These are phyloP conservation scores for Mycena rebaudengoi DNA, from an alignment of 768 basidiomycete genomes.

Conservation along the genomic window DNA sequence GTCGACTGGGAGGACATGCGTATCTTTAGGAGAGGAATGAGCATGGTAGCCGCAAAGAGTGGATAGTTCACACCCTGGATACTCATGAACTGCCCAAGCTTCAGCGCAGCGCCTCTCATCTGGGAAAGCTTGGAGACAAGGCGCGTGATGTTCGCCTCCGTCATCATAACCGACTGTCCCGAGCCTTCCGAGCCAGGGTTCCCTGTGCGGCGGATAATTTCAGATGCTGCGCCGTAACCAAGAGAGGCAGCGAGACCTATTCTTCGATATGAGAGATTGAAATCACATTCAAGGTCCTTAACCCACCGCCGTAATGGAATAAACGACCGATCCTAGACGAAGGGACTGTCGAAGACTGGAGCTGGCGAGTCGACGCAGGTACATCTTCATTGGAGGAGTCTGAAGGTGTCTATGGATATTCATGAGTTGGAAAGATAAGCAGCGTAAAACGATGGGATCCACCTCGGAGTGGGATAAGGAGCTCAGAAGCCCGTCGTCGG, in stretches of 20 bases:
- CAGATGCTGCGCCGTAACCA: conserved; percentile 88
- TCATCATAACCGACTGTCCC: conserved; percentile 76
- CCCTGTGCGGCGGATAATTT: conserved; percentile 78
- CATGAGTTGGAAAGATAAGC: not conserved
- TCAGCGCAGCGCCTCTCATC: conserved; percentile 97
- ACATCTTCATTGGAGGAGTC: conserved; percentile 17
- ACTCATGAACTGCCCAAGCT: conserved; percentile 96
- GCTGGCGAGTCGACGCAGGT: conserved; percentile 44
- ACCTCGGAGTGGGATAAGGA: not conserved
- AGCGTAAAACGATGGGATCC: not conserved
- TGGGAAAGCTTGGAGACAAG: conserved; percentile 92
- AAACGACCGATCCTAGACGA: conserved; percentile 88
- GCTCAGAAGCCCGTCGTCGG: not conserved
- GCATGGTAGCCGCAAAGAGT: not conserved
- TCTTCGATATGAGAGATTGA: not conserved
- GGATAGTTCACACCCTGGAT: conserved; percentile 74
- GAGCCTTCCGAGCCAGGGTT: conserved; percentile 41
- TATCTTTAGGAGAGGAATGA: conserved; percentile 61
- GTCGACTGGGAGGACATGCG: conserved; percentile 86
- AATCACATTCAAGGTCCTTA: not conserved
- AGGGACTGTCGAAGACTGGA: conserved; percentile 89
- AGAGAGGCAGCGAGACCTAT: conserved; percentile 91
- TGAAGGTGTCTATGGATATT: too few relatives aligned
- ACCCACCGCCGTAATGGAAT: conserved; percentile 91
- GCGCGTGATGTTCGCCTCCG: conserved; percentile 88